A percentile compares a stretch with the other conserved stretches of the same genome.
These are phyloP conservation scores for Hymenoscyphus repandus DNA, from an alignment of 2,329 filamentous ascomycete species.

Conservation along the genomic window DNA sequence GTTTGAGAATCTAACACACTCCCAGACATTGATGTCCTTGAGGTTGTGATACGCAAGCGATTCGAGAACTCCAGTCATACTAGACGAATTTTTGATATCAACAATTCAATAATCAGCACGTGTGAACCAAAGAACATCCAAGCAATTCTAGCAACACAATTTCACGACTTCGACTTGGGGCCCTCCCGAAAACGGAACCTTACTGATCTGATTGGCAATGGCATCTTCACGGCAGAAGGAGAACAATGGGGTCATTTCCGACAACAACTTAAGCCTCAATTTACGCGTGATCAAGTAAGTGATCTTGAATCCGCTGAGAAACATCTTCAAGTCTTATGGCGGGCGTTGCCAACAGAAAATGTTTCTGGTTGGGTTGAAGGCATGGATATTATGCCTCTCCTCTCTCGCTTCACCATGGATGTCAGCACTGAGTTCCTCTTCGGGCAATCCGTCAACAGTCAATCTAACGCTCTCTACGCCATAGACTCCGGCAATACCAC, in stretches of 20 bases:
- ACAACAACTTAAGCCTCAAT: slow-evolving; percentile 35
- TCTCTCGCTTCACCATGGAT: slow-evolving; percentile 55
- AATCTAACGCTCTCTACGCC: slow-evolving; percentile 36
- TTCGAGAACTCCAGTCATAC: slow-evolving; percentile 9
- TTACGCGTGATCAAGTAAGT: slow-evolving; percentile 30
- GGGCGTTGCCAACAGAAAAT: slow-evolving; percentile 19
- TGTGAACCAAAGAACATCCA: slow-evolving; percentile 32
- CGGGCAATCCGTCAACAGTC: slow-evolving; percentile 44
- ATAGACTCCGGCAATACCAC: slow-evolving; percentile 16
- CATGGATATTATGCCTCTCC: slow-evolving; percentile 50
- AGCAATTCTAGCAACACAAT: slow-evolving; percentile 30
- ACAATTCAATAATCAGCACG: slow-evolving; percentile 38
- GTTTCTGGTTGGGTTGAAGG: slow-evolving; percentile 28
- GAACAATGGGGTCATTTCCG: slow-evolving; percentile 34
- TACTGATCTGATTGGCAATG: slow-evolving; percentile 30
- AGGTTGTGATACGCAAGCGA: slow-evolving; percentile 16
- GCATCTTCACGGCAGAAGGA: slow-evolving; percentile 38
- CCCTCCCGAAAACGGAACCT: slow-evolving; percentile 29
- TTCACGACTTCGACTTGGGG: slow-evolving; percentile 33
- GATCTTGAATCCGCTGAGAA: slow-evolving; percentile 35
- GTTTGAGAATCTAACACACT: neutral
- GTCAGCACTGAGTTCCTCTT: slow-evolving; percentile 54
- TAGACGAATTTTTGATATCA: slow-evolving; percentile 9
- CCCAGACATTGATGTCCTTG: slow-evolving; percentile 21
- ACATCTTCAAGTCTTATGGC: slow-evolving; percentile 44